Evolutionary conservation across 225 moss, liverwort and hornwort species (phyloP).

Genomic region (Polytrichum commune): DNA sequence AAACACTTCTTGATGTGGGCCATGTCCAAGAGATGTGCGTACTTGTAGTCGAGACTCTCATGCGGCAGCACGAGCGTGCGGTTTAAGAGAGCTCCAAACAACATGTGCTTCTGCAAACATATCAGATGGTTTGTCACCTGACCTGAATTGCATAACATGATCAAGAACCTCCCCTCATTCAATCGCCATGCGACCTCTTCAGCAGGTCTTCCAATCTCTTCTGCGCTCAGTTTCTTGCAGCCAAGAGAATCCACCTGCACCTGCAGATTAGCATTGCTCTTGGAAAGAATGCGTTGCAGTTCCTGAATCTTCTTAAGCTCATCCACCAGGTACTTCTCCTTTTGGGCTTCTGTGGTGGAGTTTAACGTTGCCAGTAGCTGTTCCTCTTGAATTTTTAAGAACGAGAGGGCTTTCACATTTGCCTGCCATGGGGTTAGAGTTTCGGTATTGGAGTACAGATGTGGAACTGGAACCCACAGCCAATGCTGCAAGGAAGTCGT

Average conservation of each 20-base stretch:
- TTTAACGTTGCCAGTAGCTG: slow-evolving; percentile 9
- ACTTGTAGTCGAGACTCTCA: slow-evolving; percentile 34
- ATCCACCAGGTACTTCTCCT: not conserved
- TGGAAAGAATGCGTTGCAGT: slow-evolving; percentile 13
- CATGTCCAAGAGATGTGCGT: slow-evolving; percentile 45
- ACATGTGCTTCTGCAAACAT: slow-evolving; percentile 55
- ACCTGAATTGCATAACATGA: slow-evolving; percentile 48
- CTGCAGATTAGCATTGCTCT: not conserved
- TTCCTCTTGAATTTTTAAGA: slow-evolving; percentile 11
- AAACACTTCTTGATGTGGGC: slow-evolving; percentile 36
- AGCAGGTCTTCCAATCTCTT: not conserved
- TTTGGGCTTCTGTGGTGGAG: not conserved
- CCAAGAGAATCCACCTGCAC: not conserved
- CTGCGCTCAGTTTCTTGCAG: slow-evolving; percentile 8
- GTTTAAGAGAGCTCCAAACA: slow-evolving; percentile 40
- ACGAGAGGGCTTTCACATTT: slow-evolving; percentile 1
- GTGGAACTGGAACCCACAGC: not conserved
- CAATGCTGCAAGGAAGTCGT: slow-evolving; percentile 14
- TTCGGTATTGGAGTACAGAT: not conserved
- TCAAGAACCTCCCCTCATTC: slow-evolving; percentile 18
- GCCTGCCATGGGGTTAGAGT: slow-evolving; percentile 1
- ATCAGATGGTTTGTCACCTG: slow-evolving; percentile 56
- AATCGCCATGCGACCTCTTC: slow-evolving; percentile 36
- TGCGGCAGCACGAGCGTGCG: slow-evolving; percentile 50
- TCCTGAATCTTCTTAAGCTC: slow-evolving; percentile 21